A percentile compares a stretch with the other conserved stretches of the same genome.
phyloP scores from a whole-genome alignment of 306 rosid genomes.

The Ochetophila trinervis region DNA sequence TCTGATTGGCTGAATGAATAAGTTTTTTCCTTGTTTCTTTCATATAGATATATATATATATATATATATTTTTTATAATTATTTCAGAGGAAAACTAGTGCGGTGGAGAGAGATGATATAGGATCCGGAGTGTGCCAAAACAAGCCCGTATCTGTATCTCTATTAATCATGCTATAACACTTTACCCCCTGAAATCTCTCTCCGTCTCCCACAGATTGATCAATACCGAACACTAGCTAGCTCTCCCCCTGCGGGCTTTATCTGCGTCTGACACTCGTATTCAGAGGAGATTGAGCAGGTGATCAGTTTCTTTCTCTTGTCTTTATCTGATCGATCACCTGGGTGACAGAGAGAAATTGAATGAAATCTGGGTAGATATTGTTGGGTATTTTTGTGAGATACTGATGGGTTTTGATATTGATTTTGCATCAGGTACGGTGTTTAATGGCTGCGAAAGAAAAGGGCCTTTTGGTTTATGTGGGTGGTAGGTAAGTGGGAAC shows the following conservation, averaged over 20 bases:
- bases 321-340: not conserved
- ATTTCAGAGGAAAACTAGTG: no score
- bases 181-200: no score
- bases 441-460: slow-evolving; percentile 12
- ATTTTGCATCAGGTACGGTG: slow-evolving; percentile 2
- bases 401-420: not conserved
- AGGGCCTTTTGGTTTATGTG: slow-evolving; percentile 9
- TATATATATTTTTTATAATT: not conserved
- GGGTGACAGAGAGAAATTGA: not conserved
- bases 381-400: slow-evolving; percentile 1
- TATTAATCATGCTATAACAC: not conserved
- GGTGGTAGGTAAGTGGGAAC: slow-evolving; percentile 27
- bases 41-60: not conserved
- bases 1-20: no score
- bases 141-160: slow-evolving; percentile 2
- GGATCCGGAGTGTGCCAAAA: slow-evolving; percentile 5
- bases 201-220: slow-evolving; percentile 15
- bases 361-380: slow-evolving; percentile 21
- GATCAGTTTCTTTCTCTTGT: not conserved
- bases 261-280: slow-evolving; percentile 19
- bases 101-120: not conserved
- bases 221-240: not conserved
- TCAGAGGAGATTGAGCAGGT: not conserved
- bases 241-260: slow-evolving; percentile 10
- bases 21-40: no score